Evolutionary conservation across 2,329 filamentous ascomycete species (phyloP).

Genomic region (Aspergillus glaucus): DNA sequence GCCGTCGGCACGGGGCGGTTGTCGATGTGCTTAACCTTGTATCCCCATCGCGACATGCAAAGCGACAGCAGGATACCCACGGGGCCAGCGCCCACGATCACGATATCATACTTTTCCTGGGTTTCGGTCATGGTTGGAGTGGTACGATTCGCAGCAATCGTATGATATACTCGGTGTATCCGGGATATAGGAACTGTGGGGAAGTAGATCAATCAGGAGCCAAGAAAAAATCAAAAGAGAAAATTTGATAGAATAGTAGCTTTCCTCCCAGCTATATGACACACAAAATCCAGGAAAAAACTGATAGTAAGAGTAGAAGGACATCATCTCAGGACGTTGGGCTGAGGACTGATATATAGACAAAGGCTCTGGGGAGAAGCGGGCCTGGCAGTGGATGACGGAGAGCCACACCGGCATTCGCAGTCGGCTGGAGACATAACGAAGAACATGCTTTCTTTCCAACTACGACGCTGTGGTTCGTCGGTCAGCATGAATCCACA

Average conservation of each 20-base stretch:
- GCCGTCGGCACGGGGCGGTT: conserved; percentile 78
- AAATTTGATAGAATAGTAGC: neutral
- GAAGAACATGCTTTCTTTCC: neutral
- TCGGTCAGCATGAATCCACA: neutral
- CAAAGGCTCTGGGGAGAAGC: conserved; percentile 13
- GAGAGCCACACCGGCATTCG: conserved; percentile 31
- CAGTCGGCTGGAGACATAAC: conserved; percentile 24
- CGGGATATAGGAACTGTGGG: neutral
- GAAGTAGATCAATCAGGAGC: conserved; percentile 3
- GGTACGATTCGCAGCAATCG: neutral
- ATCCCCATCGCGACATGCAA: conserved; percentile 84
- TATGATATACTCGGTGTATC: neutral
- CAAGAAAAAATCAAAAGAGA: conserved; percentile 2
- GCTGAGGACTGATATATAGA: conserved; percentile 21
- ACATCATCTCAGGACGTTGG: neutral
- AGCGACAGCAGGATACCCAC: conserved; percentile 83
- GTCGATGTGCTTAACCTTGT: conserved; percentile 92
- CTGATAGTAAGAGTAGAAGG: neutral
- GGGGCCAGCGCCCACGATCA: conserved; percentile 84
- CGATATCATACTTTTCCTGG: conserved; percentile 54
- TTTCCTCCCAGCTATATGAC: conserved; percentile 1
- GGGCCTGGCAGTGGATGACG: conserved; percentile 9
- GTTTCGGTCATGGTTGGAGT: conserved; percentile 18
- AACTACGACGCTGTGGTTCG: conserved; percentile 1
- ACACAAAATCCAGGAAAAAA: neutral